Evolutionary conservation across 1,284 basidiomycete species (phyloP), one percentile per base, ranked within the genome.

Genomic region (Cutaneotrichosporon mucoides): DNA sequence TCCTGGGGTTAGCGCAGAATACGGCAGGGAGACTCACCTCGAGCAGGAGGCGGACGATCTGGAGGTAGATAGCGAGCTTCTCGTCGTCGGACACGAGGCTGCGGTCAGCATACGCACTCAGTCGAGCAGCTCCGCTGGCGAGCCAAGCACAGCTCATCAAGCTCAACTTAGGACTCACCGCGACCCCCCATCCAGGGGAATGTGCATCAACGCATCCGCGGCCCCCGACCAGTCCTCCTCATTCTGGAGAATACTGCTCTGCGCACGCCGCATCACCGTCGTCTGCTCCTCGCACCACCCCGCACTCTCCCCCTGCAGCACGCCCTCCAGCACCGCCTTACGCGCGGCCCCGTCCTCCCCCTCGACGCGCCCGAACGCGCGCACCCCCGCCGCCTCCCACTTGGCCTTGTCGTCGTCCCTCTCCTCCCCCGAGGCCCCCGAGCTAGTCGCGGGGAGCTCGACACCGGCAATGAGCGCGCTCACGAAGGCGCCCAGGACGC

Each of bases 211-310:
- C 9, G 94, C 88, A 46, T 86, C 85, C 1, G 96, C 96, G 12
- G 96, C 92, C 51, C 87, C 89, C 60, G 85, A 86, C 89, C 92
- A 99, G 72, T 92, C 91, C 73, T 98, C 92, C 59, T 93, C 90
- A 3, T 81, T 76, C 75, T 96, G 92, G n/a, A 95, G 81, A 16
- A 96, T 80, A 73, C 91, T 86, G 2, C 94, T 90, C 37, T 96
- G 85, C 70, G 93, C 87, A 68, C 91, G 89, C 53, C 92, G 83
- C 59, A 98, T 78, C 5, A 84, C 82, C 60, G 91, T 92, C 6
- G 89, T 86, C 92, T 96, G 92, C 77, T 98, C 93, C 75, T 98
- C 95, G 72, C 92, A 96, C 78, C 90, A 93, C 44, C 75, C 76
- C 8, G 68, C 68, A 6, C 66, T 63, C 1, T 66, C 67, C 86